phyloP scores from a whole-genome alignment of 768 basidiomycete species.

The Udeniomyces megalosporus region DNA sequence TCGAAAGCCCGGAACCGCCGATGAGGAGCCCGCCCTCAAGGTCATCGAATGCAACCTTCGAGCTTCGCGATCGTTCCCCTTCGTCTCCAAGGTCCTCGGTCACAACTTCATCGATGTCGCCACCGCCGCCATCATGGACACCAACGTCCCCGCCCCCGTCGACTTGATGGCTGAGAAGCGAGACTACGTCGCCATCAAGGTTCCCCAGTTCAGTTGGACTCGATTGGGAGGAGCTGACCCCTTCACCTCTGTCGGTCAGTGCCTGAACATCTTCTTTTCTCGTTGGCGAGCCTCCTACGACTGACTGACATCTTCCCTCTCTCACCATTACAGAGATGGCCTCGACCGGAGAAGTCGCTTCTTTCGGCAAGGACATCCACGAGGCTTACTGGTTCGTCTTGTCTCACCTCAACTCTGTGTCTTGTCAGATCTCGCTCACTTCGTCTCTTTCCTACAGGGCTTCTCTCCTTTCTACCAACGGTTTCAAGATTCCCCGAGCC shows the following conservation, averaged over 20 bases:
- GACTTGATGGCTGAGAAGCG: slow-evolving; percentile 80
- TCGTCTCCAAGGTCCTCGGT: slow-evolving; percentile 94
- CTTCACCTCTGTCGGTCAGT: slow-evolving; percentile 74
- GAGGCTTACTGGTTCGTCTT: slow-evolving; percentile 59
- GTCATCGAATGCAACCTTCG: slow-evolving; percentile 98
- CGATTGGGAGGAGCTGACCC: slow-evolving; percentile 51
- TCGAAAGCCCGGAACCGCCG: slow-evolving; percentile 48
- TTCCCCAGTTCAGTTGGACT: slow-evolving; percentile 97
- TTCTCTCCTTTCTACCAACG: slow-evolving; percentile 82
- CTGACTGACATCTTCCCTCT: not conserved
- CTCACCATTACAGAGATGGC: slow-evolving; percentile 60
- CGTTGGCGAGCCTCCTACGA: not conserved
- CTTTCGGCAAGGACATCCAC: slow-evolving; percentile 80
- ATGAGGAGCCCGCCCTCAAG: slow-evolving; percentile 58
- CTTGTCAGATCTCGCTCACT: not conserved
- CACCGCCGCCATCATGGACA: slow-evolving; percentile 66
- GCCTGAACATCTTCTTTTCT: not conserved
- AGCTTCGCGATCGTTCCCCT: slow-evolving; percentile 86
- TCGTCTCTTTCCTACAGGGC: slow-evolving; percentile 41
- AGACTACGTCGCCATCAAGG: slow-evolving; percentile 90
- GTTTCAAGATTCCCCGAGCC: slow-evolving; percentile 75
- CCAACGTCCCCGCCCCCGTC: slow-evolving; percentile 73
- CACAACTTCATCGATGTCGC: slow-evolving; percentile 95
- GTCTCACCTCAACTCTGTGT: too few relatives aligned
- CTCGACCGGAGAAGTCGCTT: slow-evolving; percentile 91